Base-by-base conservation (phyloP, 306 rosid genomes). In the Glycine latifolia region DNA sequence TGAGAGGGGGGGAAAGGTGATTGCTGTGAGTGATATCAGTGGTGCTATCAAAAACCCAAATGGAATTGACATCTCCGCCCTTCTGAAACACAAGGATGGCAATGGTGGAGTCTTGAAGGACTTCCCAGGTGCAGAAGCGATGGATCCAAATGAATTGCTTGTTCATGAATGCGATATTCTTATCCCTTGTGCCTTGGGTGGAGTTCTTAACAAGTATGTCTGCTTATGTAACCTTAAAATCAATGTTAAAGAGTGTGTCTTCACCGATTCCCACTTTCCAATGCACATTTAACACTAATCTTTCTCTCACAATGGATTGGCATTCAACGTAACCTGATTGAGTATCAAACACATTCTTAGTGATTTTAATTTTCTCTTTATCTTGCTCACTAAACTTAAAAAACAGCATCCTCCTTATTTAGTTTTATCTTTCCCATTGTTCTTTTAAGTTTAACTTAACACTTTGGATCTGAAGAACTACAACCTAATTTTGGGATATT, bases 151-250 rank as follows among this genome's bases (percentile, higher is more conserved):
- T 54, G 90, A 89, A 71, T 66, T 89, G 82, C 97, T 92, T 82
- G 77, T 90, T 80, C 89, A 89, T 69, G 91, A 92, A 48, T 90
- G 94, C 7, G 97, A 92, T 69, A 90, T 90, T 84, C 90, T 92
- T 62, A 89, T 92, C 75, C 94, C 97, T 2, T 90, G 92, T 47
- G 97, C 97, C 72, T 78, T 92, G 37, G 91, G 94, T 5, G 94
- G 97, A 35, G 94, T 89, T 63, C 78, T 92, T 5, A 85, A 78
- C 87, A 92, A 84, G 97, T 92, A 86, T 17, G 84, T 33, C 50
- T 48, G 4, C 56, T 80, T 66, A 7, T 53, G 69, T 78, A 65
- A 33, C 10, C 16, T 52, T 56, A 16, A 53, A 60, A 76, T 55
- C 14, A 76, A 16, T 16, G 26, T 72, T 12, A 8, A 20, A 59